Evolutionary conservation across 345 rosid species (phyloP).

Genomic region (Gossypium rotundifolium): DNA sequence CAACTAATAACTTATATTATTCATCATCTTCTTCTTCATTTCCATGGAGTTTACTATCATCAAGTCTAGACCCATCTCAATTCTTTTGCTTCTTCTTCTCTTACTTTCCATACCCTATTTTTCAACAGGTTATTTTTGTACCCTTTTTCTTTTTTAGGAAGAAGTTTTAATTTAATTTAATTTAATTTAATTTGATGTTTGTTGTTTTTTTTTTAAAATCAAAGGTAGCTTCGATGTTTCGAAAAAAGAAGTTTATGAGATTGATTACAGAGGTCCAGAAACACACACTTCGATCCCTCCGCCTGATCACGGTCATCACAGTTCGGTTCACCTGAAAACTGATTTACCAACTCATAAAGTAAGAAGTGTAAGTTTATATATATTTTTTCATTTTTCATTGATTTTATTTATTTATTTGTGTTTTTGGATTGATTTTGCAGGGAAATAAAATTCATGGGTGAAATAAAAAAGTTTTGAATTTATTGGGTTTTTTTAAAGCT

Average conservation of each 20-base stretch:
- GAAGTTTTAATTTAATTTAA: neutral
- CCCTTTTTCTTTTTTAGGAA: too few relatives aligned
- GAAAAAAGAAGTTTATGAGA: conserved; percentile 18
- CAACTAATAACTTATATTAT: neutral
- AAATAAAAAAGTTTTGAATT: neutral
- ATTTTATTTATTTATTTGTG: neutral
- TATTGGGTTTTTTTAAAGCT: neutral
- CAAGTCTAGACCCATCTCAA: conserved; percentile 2
- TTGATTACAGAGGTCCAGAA: conserved; percentile 28
- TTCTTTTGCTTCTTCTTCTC: conserved; percentile 9
- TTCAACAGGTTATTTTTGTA: conserved; percentile 12
- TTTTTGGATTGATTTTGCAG: conserved; percentile 5
- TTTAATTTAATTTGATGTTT: neutral
- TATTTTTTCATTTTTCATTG: neutral
- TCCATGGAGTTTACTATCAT: conserved; percentile 10
- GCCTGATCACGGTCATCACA: neutral
- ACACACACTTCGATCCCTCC: conserved; percentile 22
- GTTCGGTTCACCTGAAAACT: neutral
- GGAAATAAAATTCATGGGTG: conserved; percentile 8
- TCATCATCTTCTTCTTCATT: neutral
- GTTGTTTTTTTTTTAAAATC: neutral
- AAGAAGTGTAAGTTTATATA: neutral
- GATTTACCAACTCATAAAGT: neutral
- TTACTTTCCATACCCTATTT: conserved; percentile 7
- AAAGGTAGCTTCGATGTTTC: neutral